phyloP scores from a whole-genome alignment of 1,139 yeast genomes.

The Torulaspora pretoriensis region DNA sequence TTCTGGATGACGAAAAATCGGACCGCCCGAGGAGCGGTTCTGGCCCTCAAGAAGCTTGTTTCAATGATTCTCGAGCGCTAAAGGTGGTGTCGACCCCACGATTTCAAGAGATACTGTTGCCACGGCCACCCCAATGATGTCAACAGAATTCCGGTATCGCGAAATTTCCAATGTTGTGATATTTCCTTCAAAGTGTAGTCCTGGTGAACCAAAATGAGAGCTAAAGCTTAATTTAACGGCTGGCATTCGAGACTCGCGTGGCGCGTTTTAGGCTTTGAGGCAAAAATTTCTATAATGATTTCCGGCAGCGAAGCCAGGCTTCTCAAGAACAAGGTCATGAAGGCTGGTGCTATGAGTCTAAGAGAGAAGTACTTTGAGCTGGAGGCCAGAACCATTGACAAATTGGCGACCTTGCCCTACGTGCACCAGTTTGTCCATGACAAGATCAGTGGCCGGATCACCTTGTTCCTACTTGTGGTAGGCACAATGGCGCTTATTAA shows the following conservation, averaged over 20 bases:
- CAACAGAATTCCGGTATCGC: not conserved
- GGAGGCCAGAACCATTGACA: constrained; percentile 22
- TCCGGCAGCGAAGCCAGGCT: not conserved
- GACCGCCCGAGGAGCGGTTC: not conserved
- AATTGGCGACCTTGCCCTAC: constrained; percentile 24
- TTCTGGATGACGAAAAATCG: constrained; percentile 8
- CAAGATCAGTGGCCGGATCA: constrained; percentile 35
- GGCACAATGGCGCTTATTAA: constrained; percentile 35
- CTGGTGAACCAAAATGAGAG: too few relatives aligned
- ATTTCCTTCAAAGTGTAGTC: too few relatives aligned
- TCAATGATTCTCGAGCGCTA: constrained; percentile 1
- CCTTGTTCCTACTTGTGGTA: constrained; percentile 31
- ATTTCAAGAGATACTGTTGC: not conserved
- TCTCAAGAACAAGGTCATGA: not conserved
- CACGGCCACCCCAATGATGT: not conserved
- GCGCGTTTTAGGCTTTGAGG: constrained; percentile 4
- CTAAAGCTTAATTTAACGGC: not conserved
- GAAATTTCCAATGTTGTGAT: not conserved
- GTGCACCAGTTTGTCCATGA: constrained; percentile 32
- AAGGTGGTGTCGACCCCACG: not conserved
- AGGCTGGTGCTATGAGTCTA: not conserved
- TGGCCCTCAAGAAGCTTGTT: constrained; percentile 3
- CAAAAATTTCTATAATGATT: constrained; percentile 1
- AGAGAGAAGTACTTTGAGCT: constrained; percentile 19
- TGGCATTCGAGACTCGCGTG: constrained; percentile 7